phyloP scores from a whole-genome alignment of 768 basidiomycete genomes.

The Boletus vermiculosoides region DNA sequence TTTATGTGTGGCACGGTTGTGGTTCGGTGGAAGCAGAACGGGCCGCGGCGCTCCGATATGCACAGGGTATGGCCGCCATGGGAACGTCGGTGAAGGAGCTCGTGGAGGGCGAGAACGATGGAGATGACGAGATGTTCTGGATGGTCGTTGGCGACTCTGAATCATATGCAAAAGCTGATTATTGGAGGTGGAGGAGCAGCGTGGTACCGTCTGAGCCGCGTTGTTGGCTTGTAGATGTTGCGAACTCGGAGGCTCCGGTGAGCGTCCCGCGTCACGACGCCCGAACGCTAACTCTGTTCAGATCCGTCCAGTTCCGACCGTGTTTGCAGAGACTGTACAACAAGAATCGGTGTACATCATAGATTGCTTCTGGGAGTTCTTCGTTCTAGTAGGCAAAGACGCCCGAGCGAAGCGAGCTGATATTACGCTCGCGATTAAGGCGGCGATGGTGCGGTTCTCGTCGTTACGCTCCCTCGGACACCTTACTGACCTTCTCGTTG shows the following conservation, averaged over 20 bases:
- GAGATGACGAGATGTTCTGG: conserved; percentile 80
- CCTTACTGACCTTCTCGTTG: neutral
- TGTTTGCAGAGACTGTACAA: conserved; percentile 39
- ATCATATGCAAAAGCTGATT: conserved; percentile 70
- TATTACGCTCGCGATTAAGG: conserved; percentile 59
- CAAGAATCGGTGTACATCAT: conserved; percentile 58
- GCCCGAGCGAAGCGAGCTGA: conserved; percentile 60
- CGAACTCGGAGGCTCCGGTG: conserved; percentile 39
- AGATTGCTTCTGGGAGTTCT: conserved; percentile 80
- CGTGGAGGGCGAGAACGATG: conserved; percentile 59
- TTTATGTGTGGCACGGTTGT: conserved; percentile 81
- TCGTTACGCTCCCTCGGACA: neutral
- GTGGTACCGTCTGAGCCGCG: conserved; percentile 44
- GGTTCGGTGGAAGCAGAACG: conserved; percentile 64
- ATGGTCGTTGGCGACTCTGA: conserved; percentile 75
- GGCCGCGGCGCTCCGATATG: conserved; percentile 62
- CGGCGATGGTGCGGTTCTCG: conserved; percentile 48
- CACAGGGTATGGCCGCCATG: conserved; percentile 42
- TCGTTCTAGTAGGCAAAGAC: conserved; percentile 65
- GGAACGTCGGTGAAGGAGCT: conserved; percentile 51
- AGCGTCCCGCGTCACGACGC: conserved; percentile 18
- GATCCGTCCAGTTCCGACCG: conserved; percentile 46
- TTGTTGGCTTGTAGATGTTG: conserved; percentile 58
- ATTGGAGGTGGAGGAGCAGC: conserved; percentile 72
- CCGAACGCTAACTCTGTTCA: conserved; percentile 26